These are phyloP conservation scores for Fraxinus sp. DNA, from an alignment of 305 asterid species.

Conservation along the genomic window DNA sequence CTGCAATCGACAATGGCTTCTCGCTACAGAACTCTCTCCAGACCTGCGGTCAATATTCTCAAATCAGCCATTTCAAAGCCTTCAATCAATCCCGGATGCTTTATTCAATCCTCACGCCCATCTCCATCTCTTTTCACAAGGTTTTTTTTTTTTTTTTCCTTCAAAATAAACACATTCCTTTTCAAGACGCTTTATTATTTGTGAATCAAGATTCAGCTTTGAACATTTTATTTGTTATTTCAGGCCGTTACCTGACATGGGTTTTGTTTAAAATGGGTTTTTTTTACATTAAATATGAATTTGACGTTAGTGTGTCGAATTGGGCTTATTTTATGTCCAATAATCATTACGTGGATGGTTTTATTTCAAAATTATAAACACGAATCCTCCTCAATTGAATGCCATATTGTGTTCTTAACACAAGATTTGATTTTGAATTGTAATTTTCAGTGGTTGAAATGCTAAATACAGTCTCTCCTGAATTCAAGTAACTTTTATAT, in stretches of 20 bases:
- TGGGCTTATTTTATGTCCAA: neutral
- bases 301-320: neutral
- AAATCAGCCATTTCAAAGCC: constrained; percentile 55
- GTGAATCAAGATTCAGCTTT: neutral
- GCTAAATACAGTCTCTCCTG: neutral
- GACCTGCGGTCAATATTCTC: constrained; percentile 59
- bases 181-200: neutral
- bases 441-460: neutral
- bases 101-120: constrained; percentile 37
- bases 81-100: constrained; percentile 34
- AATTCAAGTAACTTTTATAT: neutral
- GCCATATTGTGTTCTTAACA: neutral
- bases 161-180: neutral
- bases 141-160: constrained; percentile 19
- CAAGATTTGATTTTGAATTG: neutral
- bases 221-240: neutral
- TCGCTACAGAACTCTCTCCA: constrained; percentile 64
- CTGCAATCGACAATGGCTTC: constrained; percentile 51
- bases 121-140: constrained; percentile 50
- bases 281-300: neutral
- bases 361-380: neutral
- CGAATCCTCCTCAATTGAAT: neutral
- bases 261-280: neutral
- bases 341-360: neutral
- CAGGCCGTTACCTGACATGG: neutral